Evolutionary conservation across 495 filamentous ascomycete genomes (phyloP).

Genomic region (Xylaria acuta): DNA sequence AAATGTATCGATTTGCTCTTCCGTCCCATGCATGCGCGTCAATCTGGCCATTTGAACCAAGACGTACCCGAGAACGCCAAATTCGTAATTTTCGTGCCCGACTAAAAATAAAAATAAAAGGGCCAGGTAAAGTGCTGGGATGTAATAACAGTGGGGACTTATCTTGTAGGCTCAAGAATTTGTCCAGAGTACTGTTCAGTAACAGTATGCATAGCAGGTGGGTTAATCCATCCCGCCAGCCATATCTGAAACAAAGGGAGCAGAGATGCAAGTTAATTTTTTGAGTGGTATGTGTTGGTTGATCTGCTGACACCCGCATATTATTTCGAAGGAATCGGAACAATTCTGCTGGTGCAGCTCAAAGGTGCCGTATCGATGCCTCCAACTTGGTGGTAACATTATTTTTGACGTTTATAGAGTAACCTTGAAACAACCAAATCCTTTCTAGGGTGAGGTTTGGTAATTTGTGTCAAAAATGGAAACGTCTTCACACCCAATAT

Average conservation of each 20-base stretch:
- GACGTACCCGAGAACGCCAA: conserved; percentile 11
- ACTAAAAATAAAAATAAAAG: neutral
- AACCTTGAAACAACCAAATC: neutral
- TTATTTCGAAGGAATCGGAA: neutral
- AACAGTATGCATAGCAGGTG: neutral
- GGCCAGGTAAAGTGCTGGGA: neutral
- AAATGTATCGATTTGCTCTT: conserved; percentile 12
- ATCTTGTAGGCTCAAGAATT: neutral
- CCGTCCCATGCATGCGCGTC: conserved; percentile 11
- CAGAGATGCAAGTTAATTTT: neutral
- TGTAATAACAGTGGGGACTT: neutral
- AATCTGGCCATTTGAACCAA: neutral
- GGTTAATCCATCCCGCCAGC: neutral
- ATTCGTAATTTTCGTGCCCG: conserved; percentile 3
- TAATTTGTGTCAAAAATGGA: neutral
- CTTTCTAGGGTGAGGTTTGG: neutral
- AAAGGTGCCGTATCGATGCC: neutral
- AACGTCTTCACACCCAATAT: neutral
- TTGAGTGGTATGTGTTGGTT: neutral
- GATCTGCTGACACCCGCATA: neutral
- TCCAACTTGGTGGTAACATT: neutral
- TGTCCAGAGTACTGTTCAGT: neutral
- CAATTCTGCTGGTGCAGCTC: neutral
- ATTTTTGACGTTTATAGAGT: neutral
- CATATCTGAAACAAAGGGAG: neutral